These are phyloP conservation scores for Leucosporidium creatinivorum DNA, from an alignment of 768 basidiomycete genomes.

Conservation along the genomic window DNA sequence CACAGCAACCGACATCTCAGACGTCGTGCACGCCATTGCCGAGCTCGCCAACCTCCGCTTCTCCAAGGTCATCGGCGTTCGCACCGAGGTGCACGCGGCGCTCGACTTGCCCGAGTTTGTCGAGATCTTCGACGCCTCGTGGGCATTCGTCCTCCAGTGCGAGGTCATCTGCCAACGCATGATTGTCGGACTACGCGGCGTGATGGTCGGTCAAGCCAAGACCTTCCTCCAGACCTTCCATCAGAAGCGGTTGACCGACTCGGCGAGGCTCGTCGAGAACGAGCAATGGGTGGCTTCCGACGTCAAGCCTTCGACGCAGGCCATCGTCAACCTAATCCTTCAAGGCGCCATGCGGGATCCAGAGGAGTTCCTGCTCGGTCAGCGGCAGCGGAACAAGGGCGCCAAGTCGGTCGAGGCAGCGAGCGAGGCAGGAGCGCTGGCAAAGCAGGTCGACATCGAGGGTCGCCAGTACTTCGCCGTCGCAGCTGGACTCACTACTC, in stretches of 20 bases:
- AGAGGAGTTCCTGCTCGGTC: slow-evolving; percentile 53
- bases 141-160: slow-evolving; percentile 81
- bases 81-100: slow-evolving; percentile 69
- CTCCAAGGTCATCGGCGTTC: slow-evolving; percentile 66
- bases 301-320: slow-evolving; percentile 60
- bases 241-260: slow-evolving; percentile 63
- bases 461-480: slow-evolving; percentile 79
- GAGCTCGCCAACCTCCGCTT: slow-evolving; percentile 78
- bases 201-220: slow-evolving; percentile 79
- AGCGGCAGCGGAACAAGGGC: neutral
- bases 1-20: slow-evolving; percentile 57
- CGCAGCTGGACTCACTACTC: slow-evolving; percentile 67
- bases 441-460: slow-evolving; percentile 55
- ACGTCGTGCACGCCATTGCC: slow-evolving; percentile 68
- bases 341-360: slow-evolving; percentile 67
- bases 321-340: slow-evolving; percentile 63
- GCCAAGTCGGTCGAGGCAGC: slow-evolving; percentile 6
- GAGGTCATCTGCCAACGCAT: slow-evolving; percentile 79
- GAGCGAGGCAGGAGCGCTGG: slow-evolving; percentile 2
- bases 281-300: slow-evolving; percentile 87
- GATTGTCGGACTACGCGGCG: slow-evolving; percentile 86
- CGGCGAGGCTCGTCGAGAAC: slow-evolving; percentile 87
- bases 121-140: slow-evolving; percentile 71
- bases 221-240: slow-evolving; percentile 81
- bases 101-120: slow-evolving; percentile 69